Evolutionary conservation across 116 monocot genomes (phyloP), one percentile per base, ranked within the genome.

Genomic region (Iris pallida): DNA sequence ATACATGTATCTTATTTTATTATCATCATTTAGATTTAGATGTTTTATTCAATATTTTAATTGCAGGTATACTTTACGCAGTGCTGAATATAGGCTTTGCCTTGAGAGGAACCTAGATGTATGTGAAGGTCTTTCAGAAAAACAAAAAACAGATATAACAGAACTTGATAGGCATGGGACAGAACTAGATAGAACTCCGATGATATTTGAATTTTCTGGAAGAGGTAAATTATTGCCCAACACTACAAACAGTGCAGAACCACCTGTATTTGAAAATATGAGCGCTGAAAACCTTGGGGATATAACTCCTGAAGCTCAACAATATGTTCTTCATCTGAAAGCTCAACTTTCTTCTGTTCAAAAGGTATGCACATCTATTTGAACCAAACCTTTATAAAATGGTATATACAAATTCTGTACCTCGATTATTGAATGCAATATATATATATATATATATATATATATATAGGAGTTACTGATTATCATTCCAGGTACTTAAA

Each of bases 41-140:
- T 51, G 11, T n/a, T 66, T 20, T 51, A 0, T 52, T 66, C 20
- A 0, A 64, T 53, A 17, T n/a, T 79, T 20, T 51, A 42, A 47
- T 70, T 69, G 61, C 84, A 94, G 93, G 74, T 94, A 94, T 67
- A 90, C 93, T 59, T 76, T 94, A 46, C 82, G 85, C 17, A 90
- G 87, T 85, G 93, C 90, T 62, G 93, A 94, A 72, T 90, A 90
- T 65, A 84, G 90, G 73, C 80, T 90, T 45, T 90, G 75, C 59
- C 82, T 94, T 63, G 93, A 94, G 84, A 80, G 81, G 64, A 94
- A 74, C 44, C 47, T 90, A 46, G 93, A 78, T 60, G 63, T 75
- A 68, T 48, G 45, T 42, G 84, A 86, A 56, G 80, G 82, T 47
- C 40, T 55, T 41, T 66, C 73, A 13, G 78, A 77, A 42, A 56